Percentiles rank a stretch among this genome's conserved stretches.
phyloP scores from a whole-genome alignment of 352 stramenopile species.

The Phytophthora capsici region DNA sequence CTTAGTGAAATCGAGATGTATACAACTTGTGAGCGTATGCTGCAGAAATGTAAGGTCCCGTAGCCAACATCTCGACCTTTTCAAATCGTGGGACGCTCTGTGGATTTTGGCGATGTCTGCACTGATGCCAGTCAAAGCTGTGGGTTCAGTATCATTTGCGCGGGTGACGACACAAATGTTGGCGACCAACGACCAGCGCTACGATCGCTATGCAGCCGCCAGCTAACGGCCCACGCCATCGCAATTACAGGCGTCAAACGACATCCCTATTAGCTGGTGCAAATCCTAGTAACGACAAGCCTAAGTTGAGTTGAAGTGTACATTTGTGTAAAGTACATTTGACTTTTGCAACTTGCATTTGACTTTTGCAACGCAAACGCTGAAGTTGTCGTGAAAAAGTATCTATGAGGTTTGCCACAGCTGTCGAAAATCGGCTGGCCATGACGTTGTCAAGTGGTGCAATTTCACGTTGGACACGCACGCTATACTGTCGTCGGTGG shows the following conservation, averaged over 20 bases:
- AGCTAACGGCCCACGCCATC: slow-evolving; percentile 15
- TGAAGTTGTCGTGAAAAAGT: slow-evolving; percentile 27
- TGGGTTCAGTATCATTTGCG: slow-evolving; percentile 10
- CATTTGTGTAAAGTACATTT: slow-evolving; percentile 18
- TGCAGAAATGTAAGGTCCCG: background rate
- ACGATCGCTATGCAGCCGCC: background rate
- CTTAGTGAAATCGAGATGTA: background rate
- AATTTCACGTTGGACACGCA: slow-evolving; percentile 1
- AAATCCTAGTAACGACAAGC: background rate
- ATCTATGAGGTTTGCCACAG: slow-evolving; percentile 38
- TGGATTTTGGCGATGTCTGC: background rate
- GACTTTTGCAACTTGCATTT: no score
- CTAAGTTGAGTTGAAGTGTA: background rate
- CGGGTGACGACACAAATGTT: slow-evolving; percentile 1
- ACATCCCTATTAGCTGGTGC: background rate
- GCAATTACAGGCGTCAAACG: slow-evolving; percentile 15
- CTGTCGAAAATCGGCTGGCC: slow-evolving; percentile 32
- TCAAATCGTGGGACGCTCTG: background rate
- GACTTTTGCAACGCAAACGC: no score
- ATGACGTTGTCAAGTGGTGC: background rate
- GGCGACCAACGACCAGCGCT: background rate
- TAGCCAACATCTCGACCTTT: slow-evolving; percentile 16
- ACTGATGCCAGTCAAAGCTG: background rate
- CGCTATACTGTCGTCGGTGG: slow-evolving; percentile 5
- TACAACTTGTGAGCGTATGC: background rate